A percentile compares a stretch with the other conserved stretches of the same genome.
Evolutionary conservation across 116 monocot genomes (phyloP).

Genomic region (Trichopus zeylanicus): DNA sequence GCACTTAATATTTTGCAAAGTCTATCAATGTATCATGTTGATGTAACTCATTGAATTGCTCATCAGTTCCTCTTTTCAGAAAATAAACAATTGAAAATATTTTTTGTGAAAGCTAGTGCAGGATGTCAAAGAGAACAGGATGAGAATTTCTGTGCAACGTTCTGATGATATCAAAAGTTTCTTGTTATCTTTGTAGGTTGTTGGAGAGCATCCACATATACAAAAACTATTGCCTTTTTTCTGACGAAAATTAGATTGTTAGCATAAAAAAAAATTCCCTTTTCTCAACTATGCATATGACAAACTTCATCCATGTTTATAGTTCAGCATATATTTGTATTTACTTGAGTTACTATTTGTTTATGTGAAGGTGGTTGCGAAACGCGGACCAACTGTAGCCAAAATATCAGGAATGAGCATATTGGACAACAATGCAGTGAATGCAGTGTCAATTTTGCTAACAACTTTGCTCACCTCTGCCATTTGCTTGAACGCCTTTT

Average conservation of each 20-base stretch:
- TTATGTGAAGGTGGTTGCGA: conserved; percentile 23
- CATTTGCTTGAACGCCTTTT: conserved; percentile 25
- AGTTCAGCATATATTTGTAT: background rate
- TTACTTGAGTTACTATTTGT: background rate
- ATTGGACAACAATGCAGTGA: conserved; percentile 28
- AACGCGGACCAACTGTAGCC: conserved; percentile 17
- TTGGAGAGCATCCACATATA: no score
- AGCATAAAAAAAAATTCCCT: no score
- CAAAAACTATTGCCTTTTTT: no score
- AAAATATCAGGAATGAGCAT: conserved; percentile 32
- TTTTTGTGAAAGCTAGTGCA: no score
- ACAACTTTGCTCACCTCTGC: conserved; percentile 30
- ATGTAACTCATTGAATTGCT: background rate
- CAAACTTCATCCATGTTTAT: background rate
- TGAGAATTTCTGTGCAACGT: no score
- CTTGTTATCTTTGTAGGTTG: no score
- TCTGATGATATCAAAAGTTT: no score
- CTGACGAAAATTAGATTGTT: no score
- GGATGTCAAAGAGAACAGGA: no score
- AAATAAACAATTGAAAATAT: no score
- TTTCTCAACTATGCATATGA: background rate
- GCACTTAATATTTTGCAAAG: background rate
- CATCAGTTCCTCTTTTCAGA: no score
- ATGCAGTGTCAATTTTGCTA: conserved; percentile 19
- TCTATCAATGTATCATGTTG: background rate